Base-by-base conservation (phyloP, 2,329 filamentous ascomycete species). In the Aphanocladium album region DNA sequence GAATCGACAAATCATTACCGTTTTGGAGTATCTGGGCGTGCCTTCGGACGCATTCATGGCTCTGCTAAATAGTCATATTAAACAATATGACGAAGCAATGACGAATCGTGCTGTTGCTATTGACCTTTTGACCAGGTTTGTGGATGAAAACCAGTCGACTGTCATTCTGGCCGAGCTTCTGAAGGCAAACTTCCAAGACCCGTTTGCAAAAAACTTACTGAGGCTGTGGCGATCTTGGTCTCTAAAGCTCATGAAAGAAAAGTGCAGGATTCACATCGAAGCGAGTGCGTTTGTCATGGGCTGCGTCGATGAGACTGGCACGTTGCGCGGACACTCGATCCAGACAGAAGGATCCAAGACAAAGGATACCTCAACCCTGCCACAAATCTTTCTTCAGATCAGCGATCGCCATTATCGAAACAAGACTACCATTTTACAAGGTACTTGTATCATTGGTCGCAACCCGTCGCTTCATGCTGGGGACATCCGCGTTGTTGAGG, bases 401-500 rank as follows among this genome's bases (percentile, higher is more conserved):
- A 87, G 87, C 0, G 81, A 83, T 56, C 71, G 84, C 9, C 78
- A 79, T 1, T 76, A 81, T 9, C 77, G 79, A 37, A 75, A 74
- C 1, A 77, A 80, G 23, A 88, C 89, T 67, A 82, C 79, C 56
- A 77, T 93, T 1, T 83, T 97, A 25, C 80, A 86, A 63, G 93
- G 92, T 0, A 69, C 91, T 3, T 98, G 95, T 67, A 78, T 96
- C 7, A 80, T 99, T 1, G 93, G 92, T 1, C 87, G 95, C 27
- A 99, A 99, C 67, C 95, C 95, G 0, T 97, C 93, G 0, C 81
- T 99, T 7, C 93, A 99, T 67, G 90, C 93, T 0, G 95, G 95
- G 5, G 95, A 99, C 69, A 85, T 98, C 50, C 88, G 95, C 23
- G 84, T 97, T 1, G 93, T 98, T 1, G 82, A 86, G 63, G 95